Conservation (phyloP, 78 protist genomes). For the Dictyostelium brefeldianum region DNA sequence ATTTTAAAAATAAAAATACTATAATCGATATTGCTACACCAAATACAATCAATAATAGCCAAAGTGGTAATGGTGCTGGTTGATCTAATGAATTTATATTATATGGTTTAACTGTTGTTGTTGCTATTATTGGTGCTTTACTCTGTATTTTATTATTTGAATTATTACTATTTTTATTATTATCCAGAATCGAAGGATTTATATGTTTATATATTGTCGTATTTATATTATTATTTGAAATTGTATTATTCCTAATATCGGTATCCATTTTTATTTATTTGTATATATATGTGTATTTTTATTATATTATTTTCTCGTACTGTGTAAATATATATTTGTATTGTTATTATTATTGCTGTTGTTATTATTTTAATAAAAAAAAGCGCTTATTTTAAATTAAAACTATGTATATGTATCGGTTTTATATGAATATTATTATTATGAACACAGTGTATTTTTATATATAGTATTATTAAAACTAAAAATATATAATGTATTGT, state of each 20-base stretch:
- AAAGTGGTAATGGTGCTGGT: constrained; percentile 48
- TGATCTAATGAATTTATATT: background rate
- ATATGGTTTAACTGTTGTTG: background rate
- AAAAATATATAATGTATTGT: too few species aligned
- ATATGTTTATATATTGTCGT: background rate
- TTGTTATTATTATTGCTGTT: too few species aligned
- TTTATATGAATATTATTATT: too few species aligned
- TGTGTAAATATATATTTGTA: too few species aligned
- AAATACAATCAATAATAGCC: constrained; percentile 25
- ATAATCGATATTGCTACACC: constrained; percentile 26
- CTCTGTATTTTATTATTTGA: background rate
- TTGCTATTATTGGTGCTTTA: background rate
- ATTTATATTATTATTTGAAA: background rate
- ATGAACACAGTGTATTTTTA: background rate
- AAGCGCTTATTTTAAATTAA: too few species aligned
- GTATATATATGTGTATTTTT: too few species aligned
- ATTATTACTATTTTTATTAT: background rate
- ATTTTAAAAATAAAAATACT: constrained; percentile 47
- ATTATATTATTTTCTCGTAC: too few species aligned
- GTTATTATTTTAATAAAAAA: too few species aligned
- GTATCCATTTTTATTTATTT: background rate
- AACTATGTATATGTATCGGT: too few species aligned
- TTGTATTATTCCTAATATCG: too few species aligned
- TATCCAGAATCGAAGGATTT: background rate
- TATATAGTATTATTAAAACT: background rate